Evolutionary conservation across 345 rosid species (phyloP), one percentile per base, ranked within the genome.

Genomic region (Citrus medica): DNA sequence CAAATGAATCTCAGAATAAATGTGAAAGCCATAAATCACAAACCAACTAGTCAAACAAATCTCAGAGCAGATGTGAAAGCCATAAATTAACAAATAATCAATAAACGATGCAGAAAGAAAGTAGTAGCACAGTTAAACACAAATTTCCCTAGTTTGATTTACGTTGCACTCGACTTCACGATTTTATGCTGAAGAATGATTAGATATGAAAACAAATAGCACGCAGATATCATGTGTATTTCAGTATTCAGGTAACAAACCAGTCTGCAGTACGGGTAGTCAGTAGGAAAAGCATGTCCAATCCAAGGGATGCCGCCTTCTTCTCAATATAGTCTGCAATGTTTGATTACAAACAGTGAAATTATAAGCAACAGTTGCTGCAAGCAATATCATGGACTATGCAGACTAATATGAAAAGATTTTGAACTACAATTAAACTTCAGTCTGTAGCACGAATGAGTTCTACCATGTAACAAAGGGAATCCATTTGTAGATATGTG

Each of bases 201-300:
- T 58, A 24, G 22, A 67, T 28, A 53, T 37, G 32, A 73, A 9
- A 21, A 33, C 46, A 76, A 73, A 51, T 73, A 53, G 27, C 14
- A 67, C 16, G 65, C 35, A 69, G 30, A 9, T 68, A 27, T 78
- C 73, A 59, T 14, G 16, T 21, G 14, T 35, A 16, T 53, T 53
- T 73, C 42, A 71, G 67, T 30, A 68, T 71, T 46, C 28, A 72
- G 67, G 69, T 62, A 38, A 81, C 85, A n/a, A 75, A 95, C 99
- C 99, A 93, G 72, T 95, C 98, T 3, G 98, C 94, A 24, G 98
- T 89, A 6, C 99, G 95, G 24, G 99, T 93, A 21, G 98, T 95
- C 70, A 95, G 78, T 53, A 95, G 87, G 79, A 95, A 95, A 32
- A 93, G 89, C 92, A 71, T 90, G 40, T 90, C 88, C 77, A 95